phyloP scores from a whole-genome alignment of 805 yeast genomes.

The Debaryomyces tyrocola region DNA sequence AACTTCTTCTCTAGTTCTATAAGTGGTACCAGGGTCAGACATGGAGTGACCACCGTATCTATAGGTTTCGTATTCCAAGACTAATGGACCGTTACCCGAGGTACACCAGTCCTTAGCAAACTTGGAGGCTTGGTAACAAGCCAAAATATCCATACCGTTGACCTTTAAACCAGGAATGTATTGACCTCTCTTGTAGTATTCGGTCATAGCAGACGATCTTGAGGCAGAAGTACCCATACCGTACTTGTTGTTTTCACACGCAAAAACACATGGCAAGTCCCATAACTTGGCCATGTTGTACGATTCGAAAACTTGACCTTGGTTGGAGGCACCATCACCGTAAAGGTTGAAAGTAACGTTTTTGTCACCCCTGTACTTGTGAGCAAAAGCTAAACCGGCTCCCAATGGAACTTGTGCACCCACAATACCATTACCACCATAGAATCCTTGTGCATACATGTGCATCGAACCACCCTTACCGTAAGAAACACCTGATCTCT shows the following conservation, averaged over 20 bases:
- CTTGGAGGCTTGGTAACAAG: constrained; percentile 92
- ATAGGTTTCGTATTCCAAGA: constrained; percentile 95
- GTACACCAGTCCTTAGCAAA: constrained; percentile 96
- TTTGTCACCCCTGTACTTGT: constrained; percentile 80
- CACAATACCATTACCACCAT: constrained; percentile 99
- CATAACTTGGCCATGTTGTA: constrained; percentile 99
- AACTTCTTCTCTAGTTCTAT: constrained; percentile 99
- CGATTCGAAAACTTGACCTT: constrained; percentile 97
- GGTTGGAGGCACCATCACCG: constrained; percentile 99
- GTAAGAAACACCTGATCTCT: constrained; percentile 88
- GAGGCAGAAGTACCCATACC: constrained; percentile 99
- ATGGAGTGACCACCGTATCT: constrained; percentile 99
- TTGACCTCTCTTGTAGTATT: constrained; percentile 98
- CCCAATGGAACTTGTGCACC: constrained; percentile 99
- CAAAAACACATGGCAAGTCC: constrained; percentile 92
- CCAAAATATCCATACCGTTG: constrained; percentile 97
- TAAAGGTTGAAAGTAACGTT: constrained; percentile 85
- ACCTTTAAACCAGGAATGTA: constrained; percentile 98
- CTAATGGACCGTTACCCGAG: constrained; percentile 93
- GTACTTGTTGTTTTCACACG: constrained; percentile 98
- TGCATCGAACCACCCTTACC: constrained; percentile 99
- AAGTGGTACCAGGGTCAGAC: constrained; percentile 99
- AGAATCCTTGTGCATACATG: constrained; percentile 93
- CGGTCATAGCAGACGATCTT: constrained; percentile 94
- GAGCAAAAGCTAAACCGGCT: constrained; percentile 98